Base-by-base conservation (phyloP, 345 rosid species). In the Gossypium raimondii region DNA sequence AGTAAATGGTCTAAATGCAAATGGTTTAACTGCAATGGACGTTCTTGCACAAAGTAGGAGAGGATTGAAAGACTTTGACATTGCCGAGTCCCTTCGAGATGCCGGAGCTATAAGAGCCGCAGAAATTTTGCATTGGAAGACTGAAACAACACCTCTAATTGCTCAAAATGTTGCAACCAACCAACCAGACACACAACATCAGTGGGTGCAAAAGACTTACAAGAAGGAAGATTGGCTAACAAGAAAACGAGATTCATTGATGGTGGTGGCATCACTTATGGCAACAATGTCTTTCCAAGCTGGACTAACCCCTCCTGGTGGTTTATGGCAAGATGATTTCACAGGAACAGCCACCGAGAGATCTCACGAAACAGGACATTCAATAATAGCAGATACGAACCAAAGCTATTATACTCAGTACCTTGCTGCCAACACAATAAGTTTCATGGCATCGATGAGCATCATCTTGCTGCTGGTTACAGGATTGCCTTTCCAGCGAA, bases 231-330 rank as follows among this genome's bases (percentile, higher is more conserved):
- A 79, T 53, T 82, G 82, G 82, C 75, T 76, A 9, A 72, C 73
- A 11, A 64, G 71, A 62, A 82, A 78, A 44, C 58, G 73, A 53
- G 80, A 73, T n/a, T 44, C 78, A 1, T 58, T 79, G 24, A 78
- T 82, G 82, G 82, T 82, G 10, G 85, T 73, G 38, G 85, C 82
- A 38, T 73, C 78, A 0, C 48, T 79, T 24, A 77, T 79, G 18
- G 82, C 85, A 7, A 73, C 85, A 17, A 81, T 82, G 76, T 78
- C 85, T 2, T 82, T 68, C 67, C 85, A 82, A 60, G 80, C 85
- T 12, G 85, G 70, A 29, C 61, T 79, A 14, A 76, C 80, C 1
- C 84, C 82, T 5, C 77, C 85, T 0, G 80, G 82, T 62, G 82
- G 85, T 2, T 57, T 48, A 22, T 73, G 69, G 75, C 75, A 72